Conservation (phyloP, 768 basidiomycete species). For the Russula griseocarnosa region DNA sequence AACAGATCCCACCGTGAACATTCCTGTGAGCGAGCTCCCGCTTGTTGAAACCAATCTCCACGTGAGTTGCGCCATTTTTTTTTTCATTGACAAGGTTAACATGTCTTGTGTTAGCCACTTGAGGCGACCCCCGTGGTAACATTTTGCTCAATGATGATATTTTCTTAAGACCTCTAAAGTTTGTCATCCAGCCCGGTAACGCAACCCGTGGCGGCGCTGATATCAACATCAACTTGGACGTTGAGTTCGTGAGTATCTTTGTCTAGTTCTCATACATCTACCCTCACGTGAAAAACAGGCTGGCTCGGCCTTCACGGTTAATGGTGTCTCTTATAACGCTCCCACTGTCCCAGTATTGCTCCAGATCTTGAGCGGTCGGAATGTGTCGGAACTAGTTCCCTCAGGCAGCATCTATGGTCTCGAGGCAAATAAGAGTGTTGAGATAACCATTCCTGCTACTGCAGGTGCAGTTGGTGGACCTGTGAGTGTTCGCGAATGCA, state of each 20-base stretch:
- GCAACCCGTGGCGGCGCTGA: conserved; percentile 22
- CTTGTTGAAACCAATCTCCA: conserved; percentile 23
- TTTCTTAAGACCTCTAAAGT: neutral
- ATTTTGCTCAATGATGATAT: no score
- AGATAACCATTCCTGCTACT: conserved; percentile 19
- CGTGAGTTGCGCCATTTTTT: neutral
- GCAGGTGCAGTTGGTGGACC: conserved; percentile 1
- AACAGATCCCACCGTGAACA: neutral
- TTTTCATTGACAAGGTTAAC: no score
- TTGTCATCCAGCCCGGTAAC: conserved; percentile 9
- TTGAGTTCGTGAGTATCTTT: conserved; percentile 27
- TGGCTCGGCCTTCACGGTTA: neutral
- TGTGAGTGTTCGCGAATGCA: neutral
- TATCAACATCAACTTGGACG: conserved; percentile 18
- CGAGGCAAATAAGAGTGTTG: conserved; percentile 14
- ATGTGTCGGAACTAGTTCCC: conserved; percentile 13
- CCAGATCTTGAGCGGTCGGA: conserved; percentile 21
- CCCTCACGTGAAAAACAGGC: neutral
- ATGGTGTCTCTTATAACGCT: neutral
- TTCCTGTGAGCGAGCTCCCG: conserved; percentile 1
- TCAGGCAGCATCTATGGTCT: conserved; percentile 17
- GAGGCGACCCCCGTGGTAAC: neutral
- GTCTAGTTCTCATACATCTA: neutral
- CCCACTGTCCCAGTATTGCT: conserved; percentile 21
- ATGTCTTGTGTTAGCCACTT: conserved; percentile 1